Evolutionary conservation across 2,329 filamentous ascomycete species (phyloP).

Genomic region (Chaetomium sp.): DNA sequence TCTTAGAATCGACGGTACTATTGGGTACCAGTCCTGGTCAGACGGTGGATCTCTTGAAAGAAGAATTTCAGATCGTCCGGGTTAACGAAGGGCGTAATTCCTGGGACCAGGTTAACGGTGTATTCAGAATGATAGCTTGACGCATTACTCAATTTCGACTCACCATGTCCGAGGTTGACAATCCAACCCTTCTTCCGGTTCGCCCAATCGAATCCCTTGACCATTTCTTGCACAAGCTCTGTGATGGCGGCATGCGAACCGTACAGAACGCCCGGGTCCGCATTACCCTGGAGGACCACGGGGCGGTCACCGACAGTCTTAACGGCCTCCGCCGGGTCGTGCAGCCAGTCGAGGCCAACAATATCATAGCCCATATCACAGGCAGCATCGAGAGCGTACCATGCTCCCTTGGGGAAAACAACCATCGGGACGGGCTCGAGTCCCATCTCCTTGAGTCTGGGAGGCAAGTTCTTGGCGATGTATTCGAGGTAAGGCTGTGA

Average conservation of each 20-base stretch:
- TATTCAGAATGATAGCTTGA: neutral
- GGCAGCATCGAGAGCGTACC: conserved; percentile 84
- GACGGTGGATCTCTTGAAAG: conserved; percentile 82
- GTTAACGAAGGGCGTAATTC: conserved; percentile 89
- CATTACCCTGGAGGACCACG: conserved; percentile 86
- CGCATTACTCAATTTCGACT: conserved; percentile 25
- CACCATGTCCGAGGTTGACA: conserved; percentile 91
- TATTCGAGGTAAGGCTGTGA: conserved; percentile 79
- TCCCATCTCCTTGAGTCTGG: conserved; percentile 64
- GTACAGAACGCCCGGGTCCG: conserved; percentile 89
- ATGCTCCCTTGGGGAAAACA: conserved; percentile 95
- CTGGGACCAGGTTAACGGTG: conserved; percentile 36
- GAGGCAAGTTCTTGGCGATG: conserved; percentile 75
- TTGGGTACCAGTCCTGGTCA: conserved; percentile 40
- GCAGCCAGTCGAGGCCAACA: conserved; percentile 90
- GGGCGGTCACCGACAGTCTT: conserved; percentile 68
- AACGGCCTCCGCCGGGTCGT: conserved; percentile 79
- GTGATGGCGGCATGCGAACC: conserved; percentile 78
- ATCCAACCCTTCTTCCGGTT: conserved; percentile 91
- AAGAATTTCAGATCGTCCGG: conserved; percentile 91
- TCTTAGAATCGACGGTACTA: conserved; percentile 3
- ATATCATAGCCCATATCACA: conserved; percentile 90
- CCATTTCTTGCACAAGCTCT: conserved; percentile 75
- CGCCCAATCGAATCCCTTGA: conserved; percentile 68
- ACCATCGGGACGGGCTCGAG: conserved; percentile 88